Conservation (phyloP, 2,329 filamentous ascomycete species). For the Alternaria tenuissima region DNA sequence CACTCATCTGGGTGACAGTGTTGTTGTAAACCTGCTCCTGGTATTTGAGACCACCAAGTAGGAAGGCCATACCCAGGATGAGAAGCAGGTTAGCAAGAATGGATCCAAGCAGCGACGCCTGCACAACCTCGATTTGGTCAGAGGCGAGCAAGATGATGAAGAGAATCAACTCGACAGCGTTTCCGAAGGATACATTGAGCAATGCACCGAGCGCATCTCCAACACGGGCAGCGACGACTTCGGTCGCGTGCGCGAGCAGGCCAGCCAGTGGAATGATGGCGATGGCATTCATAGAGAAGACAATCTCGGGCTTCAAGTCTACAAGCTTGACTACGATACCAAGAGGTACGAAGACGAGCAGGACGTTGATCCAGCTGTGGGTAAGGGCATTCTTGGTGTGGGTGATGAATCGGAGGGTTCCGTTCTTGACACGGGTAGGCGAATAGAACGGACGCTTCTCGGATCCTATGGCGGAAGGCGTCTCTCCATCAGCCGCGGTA, state of each 20-base stretch:
- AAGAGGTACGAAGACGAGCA: slow-evolving; percentile 79
- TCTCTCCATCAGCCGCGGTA: slow-evolving; percentile 60
- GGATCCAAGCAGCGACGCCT: slow-evolving; percentile 87
- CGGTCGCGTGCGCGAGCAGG: slow-evolving; percentile 59
- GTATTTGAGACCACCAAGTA: slow-evolving; percentile 84
- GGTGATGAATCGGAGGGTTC: slow-evolving; percentile 62
- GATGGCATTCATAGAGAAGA: slow-evolving; percentile 62
- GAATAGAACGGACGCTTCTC: slow-evolving; percentile 55
- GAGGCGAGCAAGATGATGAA: slow-evolving; percentile 57
- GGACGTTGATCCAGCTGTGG: slow-evolving; percentile 79
- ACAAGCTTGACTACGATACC: slow-evolving; percentile 71
- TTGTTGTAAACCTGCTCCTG: slow-evolving; percentile 96
- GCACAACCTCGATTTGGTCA: slow-evolving; percentile 88
- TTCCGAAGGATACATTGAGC: slow-evolving; percentile 62
- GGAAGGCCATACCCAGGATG: slow-evolving; percentile 91
- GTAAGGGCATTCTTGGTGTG: slow-evolving; percentile 67
- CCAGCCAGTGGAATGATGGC: slow-evolving; percentile 62
- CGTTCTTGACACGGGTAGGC: slow-evolving; percentile 59
- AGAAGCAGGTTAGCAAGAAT: slow-evolving; percentile 88
- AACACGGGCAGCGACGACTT: slow-evolving; percentile 57
- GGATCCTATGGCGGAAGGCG: slow-evolving; percentile 61
- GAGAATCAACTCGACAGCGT: slow-evolving; percentile 62
- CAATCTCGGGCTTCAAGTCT: slow-evolving; percentile 51
- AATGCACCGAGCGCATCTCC: slow-evolving; percentile 60
- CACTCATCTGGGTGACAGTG: slow-evolving; percentile 95